A percentile compares a stretch with the other conserved stretches of the same genome.
These are phyloP conservation scores for Cadophora malorum DNA, from an alignment of 2,329 filamentous ascomycete genomes.

Conservation along the genomic window DNA sequence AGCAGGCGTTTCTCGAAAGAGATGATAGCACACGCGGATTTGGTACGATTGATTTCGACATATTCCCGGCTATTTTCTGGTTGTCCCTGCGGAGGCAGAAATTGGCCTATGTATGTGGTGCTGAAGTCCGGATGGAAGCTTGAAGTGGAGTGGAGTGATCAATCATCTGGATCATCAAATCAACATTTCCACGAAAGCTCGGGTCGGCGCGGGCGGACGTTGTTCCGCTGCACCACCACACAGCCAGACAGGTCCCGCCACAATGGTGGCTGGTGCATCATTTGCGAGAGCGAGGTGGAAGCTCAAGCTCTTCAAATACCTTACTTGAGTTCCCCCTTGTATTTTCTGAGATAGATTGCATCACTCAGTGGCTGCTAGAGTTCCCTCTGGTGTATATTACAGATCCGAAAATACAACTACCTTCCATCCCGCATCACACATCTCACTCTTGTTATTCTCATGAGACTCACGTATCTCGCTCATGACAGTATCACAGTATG, in stretches of 20 bases:
- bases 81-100: neutral
- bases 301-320: too few species aligned
- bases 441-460: too few species aligned
- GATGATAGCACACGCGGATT: conserved; percentile 36
- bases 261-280: neutral
- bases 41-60: conserved; percentile 38
- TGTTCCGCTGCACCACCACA: neutral
- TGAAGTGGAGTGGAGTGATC: neutral
- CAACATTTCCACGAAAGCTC: conserved; percentile 16
- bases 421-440: too few species aligned
- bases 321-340: too few species aligned
- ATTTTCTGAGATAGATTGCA: neutral
- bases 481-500: too few species aligned
- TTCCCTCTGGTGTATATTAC: too few species aligned
- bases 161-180: neutral
- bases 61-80: neutral
- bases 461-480: too few species aligned
- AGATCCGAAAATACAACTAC: too few species aligned
- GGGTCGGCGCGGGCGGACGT: conserved; percentile 4
- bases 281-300: too few species aligned
- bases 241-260: neutral
- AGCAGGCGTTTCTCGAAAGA: conserved; percentile 16
- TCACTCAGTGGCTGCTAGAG: neutral
- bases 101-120: neutral
- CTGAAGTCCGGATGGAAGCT: neutral